phyloP scores from a whole-genome alignment of 352 stramenopile species.

The Plasmopara halstedii region DNA sequence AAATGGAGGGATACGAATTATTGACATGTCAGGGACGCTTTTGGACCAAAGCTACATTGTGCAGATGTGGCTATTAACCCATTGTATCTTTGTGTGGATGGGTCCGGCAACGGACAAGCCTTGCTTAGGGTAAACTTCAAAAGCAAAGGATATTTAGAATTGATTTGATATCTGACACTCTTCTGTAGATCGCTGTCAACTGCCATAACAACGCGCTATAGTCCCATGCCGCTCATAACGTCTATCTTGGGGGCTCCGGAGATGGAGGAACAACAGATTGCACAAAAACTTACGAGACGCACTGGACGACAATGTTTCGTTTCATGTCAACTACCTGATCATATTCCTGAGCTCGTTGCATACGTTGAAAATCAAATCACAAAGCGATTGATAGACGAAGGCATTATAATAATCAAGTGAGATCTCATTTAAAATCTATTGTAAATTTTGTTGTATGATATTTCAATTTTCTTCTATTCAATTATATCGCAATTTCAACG shows the following conservation, averaged over 20 bases:
- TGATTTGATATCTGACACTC: neutral
- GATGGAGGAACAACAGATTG: constrained; percentile 79
- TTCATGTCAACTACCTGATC: constrained; percentile 68
- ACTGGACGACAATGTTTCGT: constrained; percentile 73
- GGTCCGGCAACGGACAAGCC: constrained; percentile 42
- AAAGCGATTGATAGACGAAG: constrained; percentile 41
- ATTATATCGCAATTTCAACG: no score
- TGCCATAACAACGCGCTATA: constrained; percentile 68
- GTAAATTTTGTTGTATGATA: no score
- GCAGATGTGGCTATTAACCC: constrained; percentile 63
- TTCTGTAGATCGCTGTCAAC: constrained; percentile 62
- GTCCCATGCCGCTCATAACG: constrained; percentile 70
- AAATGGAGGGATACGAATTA: constrained; percentile 23
- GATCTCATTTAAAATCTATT: no score
- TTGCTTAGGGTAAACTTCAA: constrained; percentile 7
- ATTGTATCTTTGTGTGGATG: constrained; percentile 77
- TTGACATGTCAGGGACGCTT: constrained; percentile 48
- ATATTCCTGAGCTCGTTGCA: constrained; percentile 59
- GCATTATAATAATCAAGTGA: constrained; percentile 16
- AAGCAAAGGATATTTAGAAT: neutral
- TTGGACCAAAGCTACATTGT: constrained; percentile 63
- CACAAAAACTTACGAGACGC: constrained; percentile 54
- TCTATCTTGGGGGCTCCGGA: constrained; percentile 57
- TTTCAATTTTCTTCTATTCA: no score
- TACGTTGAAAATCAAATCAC: constrained; percentile 66